A percentile compares a stretch with the other conserved stretches of the same genome.
Conservation (phyloP, 768 basidiomycete species). For the Xerocomus spinulosus region DNA sequence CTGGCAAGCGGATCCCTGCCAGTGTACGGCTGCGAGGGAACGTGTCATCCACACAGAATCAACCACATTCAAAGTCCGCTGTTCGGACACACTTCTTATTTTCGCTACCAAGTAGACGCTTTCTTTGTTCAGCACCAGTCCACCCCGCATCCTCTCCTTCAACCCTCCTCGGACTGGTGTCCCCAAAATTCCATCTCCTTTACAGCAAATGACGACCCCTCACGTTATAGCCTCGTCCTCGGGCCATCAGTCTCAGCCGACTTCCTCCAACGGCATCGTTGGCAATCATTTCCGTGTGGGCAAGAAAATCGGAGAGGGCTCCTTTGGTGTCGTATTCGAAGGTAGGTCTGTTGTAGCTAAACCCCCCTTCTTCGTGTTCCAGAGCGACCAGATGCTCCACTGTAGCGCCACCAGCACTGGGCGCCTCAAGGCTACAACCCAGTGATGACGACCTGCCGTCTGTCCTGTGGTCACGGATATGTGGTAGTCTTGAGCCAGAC, state of each 20-base stretch:
- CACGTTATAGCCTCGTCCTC: conserved; percentile 82
- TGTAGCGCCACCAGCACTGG: conserved; percentile 1
- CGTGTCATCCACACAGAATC: conserved; percentile 26
- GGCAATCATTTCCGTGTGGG: conserved; percentile 85
- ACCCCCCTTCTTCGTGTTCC: not conserved
- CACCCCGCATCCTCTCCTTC: conserved; percentile 22
- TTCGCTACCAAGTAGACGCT: conserved; percentile 22
- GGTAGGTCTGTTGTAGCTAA: conserved; percentile 44
- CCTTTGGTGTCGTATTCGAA: conserved; percentile 98
- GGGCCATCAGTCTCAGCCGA: conserved; percentile 58
- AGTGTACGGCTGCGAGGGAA: conserved; percentile 11
- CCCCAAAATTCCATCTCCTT: conserved; percentile 4
- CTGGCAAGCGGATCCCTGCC: not conserved
- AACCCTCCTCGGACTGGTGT: conserved; percentile 28
- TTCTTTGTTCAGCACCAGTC: conserved; percentile 22
- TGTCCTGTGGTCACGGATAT: conserved; percentile 6
- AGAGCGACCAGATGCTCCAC: conserved; percentile 1
- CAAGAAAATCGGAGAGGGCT: conserved; percentile 98
- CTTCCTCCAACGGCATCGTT: conserved; percentile 66
- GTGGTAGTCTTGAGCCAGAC: conserved; percentile 3
- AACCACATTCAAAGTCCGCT: conserved; percentile 33
- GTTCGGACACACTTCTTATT: conserved; percentile 25
- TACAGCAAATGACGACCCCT: conserved; percentile 61
- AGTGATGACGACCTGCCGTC: conserved; percentile 4
- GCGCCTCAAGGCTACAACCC: conserved; percentile 11